A percentile compares a stretch with the other conserved stretches of the same genome.
Evolutionary conservation across 2,329 filamentous ascomycete genomes (phyloP).

Genomic region (Fusarium goolgardi): DNA sequence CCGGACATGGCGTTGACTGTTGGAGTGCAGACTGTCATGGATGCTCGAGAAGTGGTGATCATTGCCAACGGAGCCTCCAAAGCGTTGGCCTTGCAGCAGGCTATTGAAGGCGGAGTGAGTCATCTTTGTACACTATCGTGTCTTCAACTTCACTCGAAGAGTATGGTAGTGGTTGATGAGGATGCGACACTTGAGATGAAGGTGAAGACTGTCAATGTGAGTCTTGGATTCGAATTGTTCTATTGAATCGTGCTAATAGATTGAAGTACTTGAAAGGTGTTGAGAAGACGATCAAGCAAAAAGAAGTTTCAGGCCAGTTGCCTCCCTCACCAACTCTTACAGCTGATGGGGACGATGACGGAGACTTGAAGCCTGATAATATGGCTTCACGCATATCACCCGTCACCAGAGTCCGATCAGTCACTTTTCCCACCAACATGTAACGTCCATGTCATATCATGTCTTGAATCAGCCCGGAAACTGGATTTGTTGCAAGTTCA

Average conservation of each 20-base stretch:
- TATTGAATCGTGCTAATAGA: not conserved
- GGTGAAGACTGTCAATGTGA: constrained; percentile 15
- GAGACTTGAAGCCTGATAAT: constrained; percentile 20
- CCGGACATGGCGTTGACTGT: constrained; percentile 20
- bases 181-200: constrained; percentile 22
- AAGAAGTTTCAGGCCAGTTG: not conserved
- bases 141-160: constrained; percentile 9
- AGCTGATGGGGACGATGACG: not conserved
- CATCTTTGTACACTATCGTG: constrained; percentile 19
- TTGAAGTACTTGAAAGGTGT: constrained; percentile 8
- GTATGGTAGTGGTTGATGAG: constrained; percentile 12
- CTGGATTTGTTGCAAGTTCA: constrained; percentile 21
- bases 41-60: constrained; percentile 21
- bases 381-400: constrained; percentile 21
- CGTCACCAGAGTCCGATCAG: not conserved
- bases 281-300: constrained; percentile 11
- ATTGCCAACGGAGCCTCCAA: not conserved
- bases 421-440: constrained; percentile 7
- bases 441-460: not conserved
- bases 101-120: constrained; percentile 11
- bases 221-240: fast-evolving
- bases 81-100: constrained; percentile 6
- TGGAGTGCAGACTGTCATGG: constrained; percentile 19
- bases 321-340: constrained; percentile 9
- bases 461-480: constrained; percentile 1